Evolutionary conservation across 129 eudicot species (phyloP), one percentile per base, ranked within the genome.

Genomic region (Arctium minus): DNA sequence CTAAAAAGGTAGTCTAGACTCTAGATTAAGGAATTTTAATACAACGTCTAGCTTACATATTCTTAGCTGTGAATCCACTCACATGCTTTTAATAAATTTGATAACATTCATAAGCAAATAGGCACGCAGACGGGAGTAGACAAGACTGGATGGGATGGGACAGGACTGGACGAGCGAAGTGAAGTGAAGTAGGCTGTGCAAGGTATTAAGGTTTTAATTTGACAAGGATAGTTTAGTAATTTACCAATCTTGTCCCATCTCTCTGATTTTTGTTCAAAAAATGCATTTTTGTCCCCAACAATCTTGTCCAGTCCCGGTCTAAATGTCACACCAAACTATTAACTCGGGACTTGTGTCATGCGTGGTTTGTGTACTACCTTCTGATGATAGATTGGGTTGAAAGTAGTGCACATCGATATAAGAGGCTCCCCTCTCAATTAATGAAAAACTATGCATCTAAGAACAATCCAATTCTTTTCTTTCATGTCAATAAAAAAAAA

Each of bases 361-460:
- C 3, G 65, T 56, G 65, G 6, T 56, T 56, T 56, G 18, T 56
- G 65, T 3, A 17, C 48, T 35, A 77, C 8, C 4, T 53, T 56
- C n/a, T 77, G 70, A 35, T 56, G 60, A 48, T 32, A 76, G 42
- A 48, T 50, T 46, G 79, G 35, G 65, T n/a, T 77, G 72, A 56
- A 76, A 76, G 48, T 17, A 39, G 4, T 44, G 35, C 31, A 35
- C 72, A 29, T 67, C 35, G 9, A 27, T 67, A 6, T 4, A 65
- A 78, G 12, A 27, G 62, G 39, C 30, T 78, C 81, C 80, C 37
- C 81, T 22, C 71, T 65, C 11, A 67, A 6, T 22, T 29, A n/a
- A 77, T 36, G 10, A 17, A 60, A 4, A 60, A 60, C n/a, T 56
- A 77, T 37, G 48, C 37, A 9, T 77, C 80, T 60, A 77, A 12